A percentile compares a stretch with the other conserved stretches of the same genome.
Evolutionary conservation across 768 basidiomycete species (phyloP).

Genomic region (Artomyces pyxidatus): DNA sequence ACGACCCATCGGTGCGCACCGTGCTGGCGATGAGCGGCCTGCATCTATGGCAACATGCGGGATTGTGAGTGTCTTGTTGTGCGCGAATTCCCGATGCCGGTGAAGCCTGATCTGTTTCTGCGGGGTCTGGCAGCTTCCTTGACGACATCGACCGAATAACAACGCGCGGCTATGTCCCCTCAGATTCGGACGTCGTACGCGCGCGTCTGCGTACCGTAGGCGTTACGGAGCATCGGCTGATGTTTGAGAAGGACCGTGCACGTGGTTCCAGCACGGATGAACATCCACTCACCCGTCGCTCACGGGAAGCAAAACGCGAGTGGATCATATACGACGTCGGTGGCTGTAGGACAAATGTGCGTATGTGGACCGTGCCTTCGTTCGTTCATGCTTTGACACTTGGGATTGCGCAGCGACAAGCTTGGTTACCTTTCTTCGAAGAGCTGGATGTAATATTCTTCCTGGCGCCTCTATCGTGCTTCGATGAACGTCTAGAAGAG

Average conservation of each 20-base stretch:
- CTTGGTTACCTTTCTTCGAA: conserved; percentile 74
- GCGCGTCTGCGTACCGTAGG: conserved; percentile 68
- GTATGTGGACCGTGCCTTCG: not conserved
- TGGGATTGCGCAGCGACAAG: conserved; percentile 37
- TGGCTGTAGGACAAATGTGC: conserved; percentile 16
- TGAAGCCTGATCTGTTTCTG: not conserved
- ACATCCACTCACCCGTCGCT: not conserved
- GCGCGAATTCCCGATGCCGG: not conserved
- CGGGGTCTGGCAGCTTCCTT: conserved; percentile 45
- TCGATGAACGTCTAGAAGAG: conserved; percentile 69
- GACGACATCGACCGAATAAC: conserved; percentile 60
- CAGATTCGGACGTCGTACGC: conserved; percentile 65
- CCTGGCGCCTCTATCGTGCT: conserved; percentile 60
- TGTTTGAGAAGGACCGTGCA: conserved; percentile 35
- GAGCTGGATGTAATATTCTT: conserved; percentile 77
- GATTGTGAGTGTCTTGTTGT: conserved; percentile 44
- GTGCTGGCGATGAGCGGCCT: conserved; percentile 44
- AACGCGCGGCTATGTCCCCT: conserved; percentile 45
- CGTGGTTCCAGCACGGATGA: not conserved
- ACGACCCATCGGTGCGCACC: conserved; percentile 41
- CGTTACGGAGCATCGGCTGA: conserved; percentile 61
- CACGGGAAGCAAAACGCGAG: conserved; percentile 32
- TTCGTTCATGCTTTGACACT: not conserved
- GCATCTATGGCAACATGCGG: conserved; percentile 50
- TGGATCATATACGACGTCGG: conserved; percentile 68